phyloP scores from a whole-genome alignment of 2,329 filamentous ascomycete genomes.

The Alternaria gansuensis region DNA sequence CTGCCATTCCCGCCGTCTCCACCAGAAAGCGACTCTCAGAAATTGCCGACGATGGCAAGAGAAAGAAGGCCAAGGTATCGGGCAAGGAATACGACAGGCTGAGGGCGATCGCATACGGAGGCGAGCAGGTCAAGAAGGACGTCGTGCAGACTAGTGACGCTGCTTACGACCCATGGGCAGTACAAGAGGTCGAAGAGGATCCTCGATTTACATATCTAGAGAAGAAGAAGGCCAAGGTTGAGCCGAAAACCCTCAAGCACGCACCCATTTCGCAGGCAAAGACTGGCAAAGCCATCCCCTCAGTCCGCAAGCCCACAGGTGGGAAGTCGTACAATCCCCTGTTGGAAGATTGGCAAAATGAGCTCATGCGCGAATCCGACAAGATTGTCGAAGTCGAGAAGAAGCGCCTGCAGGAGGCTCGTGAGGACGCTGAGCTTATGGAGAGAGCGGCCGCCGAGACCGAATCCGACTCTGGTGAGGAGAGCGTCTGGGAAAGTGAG shows the following conservation, averaged over 20 bases:
- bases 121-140: slow-evolving; percentile 63
- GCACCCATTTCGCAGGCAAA: slow-evolving; percentile 83
- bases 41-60: slow-evolving; percentile 70
- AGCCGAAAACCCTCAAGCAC: slow-evolving; percentile 77
- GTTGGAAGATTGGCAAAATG: slow-evolving; percentile 83
- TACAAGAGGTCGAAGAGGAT: slow-evolving; percentile 60
- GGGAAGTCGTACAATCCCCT: slow-evolving; percentile 93
- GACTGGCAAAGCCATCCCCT: slow-evolving; percentile 79
- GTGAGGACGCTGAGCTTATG: slow-evolving; percentile 71
- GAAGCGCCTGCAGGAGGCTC: slow-evolving; percentile 72
- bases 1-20: slow-evolving; percentile 79
- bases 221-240: slow-evolving; percentile 70
- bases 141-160: slow-evolving; percentile 66
- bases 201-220: slow-evolving; percentile 72
- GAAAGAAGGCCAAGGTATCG: slow-evolving; percentile 84
- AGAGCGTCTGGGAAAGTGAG: slow-evolving; percentile 92
- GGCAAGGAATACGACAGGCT: slow-evolving; percentile 84
- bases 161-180: slow-evolving; percentile 81
- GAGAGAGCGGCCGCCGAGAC: slow-evolving; percentile 78
- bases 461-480: slow-evolving; percentile 80
- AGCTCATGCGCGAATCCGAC: slow-evolving; percentile 76
- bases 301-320: slow-evolving; percentile 79
- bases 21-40: slow-evolving; percentile 79
- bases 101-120: slow-evolving; percentile 77
- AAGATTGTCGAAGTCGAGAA: slow-evolving; percentile 82